Evolutionary conservation across 352 stramenopile species (phyloP).

Genomic region (Thalassiosira livingstoniorum): DNA sequence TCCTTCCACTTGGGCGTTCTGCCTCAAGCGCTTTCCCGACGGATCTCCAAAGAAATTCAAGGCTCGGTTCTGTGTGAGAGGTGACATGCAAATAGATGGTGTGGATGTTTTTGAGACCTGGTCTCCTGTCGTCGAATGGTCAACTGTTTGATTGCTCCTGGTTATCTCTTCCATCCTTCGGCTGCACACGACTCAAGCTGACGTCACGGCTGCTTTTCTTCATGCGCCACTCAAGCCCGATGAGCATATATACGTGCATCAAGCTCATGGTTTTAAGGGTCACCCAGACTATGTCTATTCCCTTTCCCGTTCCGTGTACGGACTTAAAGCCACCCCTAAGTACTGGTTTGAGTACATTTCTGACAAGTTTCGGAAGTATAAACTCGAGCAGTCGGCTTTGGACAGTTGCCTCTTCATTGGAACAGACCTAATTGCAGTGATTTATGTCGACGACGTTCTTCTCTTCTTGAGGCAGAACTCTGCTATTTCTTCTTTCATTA

Average conservation of each 20-base stretch:
- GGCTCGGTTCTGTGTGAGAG: too few species aligned
- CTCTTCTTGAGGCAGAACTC: constrained; percentile 25
- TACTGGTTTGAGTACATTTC: constrained; percentile 19
- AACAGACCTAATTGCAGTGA: constrained; percentile 40
- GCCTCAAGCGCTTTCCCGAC: too few species aligned
- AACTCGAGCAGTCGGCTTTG: constrained; percentile 9
- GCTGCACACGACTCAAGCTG: too few species aligned
- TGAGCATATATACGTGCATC: constrained; percentile 41
- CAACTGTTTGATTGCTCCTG: too few species aligned
- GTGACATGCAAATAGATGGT: too few species aligned
- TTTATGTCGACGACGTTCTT: constrained; percentile 64
- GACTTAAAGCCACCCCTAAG: constrained; percentile 8
- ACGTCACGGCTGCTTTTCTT: constrained; percentile 30
- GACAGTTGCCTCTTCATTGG: constrained; percentile 64
- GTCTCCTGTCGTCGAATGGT: too few species aligned
- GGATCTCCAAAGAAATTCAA: too few species aligned
- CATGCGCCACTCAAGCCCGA: constrained; percentile 20
- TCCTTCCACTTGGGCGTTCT: too few species aligned
- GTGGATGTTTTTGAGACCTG: too few species aligned
- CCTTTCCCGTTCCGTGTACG: constrained; percentile 57
- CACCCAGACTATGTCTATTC: constrained; percentile 23
- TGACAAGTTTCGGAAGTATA: not conserved
- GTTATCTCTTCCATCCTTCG: too few species aligned
- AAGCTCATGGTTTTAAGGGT: constrained; percentile 37
- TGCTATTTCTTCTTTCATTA: constrained; percentile 49